Conservation (phyloP, 345 rosid species). For the Schrenkiella parvula region DNA sequence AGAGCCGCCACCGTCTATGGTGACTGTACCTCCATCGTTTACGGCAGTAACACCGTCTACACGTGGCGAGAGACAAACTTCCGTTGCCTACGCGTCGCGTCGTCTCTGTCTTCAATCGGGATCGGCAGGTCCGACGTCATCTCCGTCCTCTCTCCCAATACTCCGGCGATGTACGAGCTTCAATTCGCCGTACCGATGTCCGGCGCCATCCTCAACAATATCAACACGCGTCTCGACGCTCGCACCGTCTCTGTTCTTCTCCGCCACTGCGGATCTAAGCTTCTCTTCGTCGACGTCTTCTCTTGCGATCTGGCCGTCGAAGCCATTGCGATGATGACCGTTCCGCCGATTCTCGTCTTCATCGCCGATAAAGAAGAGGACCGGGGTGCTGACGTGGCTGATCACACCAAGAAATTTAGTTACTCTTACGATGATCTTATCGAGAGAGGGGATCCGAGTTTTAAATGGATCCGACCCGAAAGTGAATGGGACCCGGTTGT, state of each 20-base stretch:
- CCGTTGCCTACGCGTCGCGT: slow-evolving; percentile 60
- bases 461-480: slow-evolving; percentile 49
- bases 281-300: slow-evolving; percentile 58
- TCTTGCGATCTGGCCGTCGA: slow-evolving; percentile 43
- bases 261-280: slow-evolving; percentile 60
- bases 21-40: slow-evolving; percentile 50
- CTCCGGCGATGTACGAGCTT: slow-evolving; percentile 86
- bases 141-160: slow-evolving; percentile 67
- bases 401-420: slow-evolving; percentile 5
- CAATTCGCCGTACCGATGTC: slow-evolving; percentile 81
- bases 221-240: slow-evolving; percentile 87
- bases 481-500: slow-evolving; percentile 68
- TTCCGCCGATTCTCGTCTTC: slow-evolving; percentile 48
- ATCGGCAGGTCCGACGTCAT: slow-evolving; percentile 51
- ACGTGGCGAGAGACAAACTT: slow-evolving; percentile 55
- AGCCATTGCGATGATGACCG: slow-evolving; percentile 36
- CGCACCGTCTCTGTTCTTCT: slow-evolving; percentile 66
- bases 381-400: slow-evolving; percentile 15
- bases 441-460: slow-evolving; percentile 45
- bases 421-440: slow-evolving; percentile 51
- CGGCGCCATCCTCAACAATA: slow-evolving; percentile 70
- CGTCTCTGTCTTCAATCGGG: slow-evolving; percentile 49
- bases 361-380: slow-evolving; percentile 38
- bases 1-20: slow-evolving; percentile 59
- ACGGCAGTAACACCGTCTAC: slow-evolving; percentile 39